Percentiles rank a stretch among this genome's conserved stretches.
phyloP scores from a whole-genome alignment of 441 rosid species.

The Aleurites moluccanus region DNA sequence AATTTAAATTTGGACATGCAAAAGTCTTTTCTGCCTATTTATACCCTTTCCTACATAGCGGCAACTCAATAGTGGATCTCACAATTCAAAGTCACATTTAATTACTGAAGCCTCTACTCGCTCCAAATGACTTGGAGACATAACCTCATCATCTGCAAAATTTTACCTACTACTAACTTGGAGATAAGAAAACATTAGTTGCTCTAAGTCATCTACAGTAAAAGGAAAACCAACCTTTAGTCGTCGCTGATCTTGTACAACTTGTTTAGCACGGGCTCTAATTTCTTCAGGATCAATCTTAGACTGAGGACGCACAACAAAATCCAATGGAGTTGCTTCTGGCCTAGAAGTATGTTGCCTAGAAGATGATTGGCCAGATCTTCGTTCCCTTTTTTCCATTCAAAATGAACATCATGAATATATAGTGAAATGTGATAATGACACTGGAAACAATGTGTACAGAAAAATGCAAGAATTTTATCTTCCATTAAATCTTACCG shows the following conservation, averaged over 20 bases:
- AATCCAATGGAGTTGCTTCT: slow-evolving; percentile 96
- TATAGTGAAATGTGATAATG: background rate
- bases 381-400: slow-evolving; percentile 51
- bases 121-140: background rate
- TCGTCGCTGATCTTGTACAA: slow-evolving; percentile 86
- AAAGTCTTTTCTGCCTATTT: too few relatives aligned
- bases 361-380: slow-evolving; percentile 70
- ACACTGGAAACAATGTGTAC: background rate
- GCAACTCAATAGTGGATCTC: background rate
- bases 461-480: background rate
- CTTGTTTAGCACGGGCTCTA: slow-evolving; percentile 84
- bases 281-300: slow-evolving; percentile 87
- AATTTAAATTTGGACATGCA: background rate
- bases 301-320: slow-evolving; percentile 89
- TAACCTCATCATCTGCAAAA: background rate
- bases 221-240: slow-evolving; percentile 55
- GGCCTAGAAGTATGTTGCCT: slow-evolving; percentile 78
- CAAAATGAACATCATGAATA: slow-evolving; percentile 15
- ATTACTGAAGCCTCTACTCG: background rate
- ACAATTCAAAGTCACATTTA: background rate
- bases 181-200: background rate
- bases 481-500: slow-evolving; percentile 45
- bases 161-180: background rate
- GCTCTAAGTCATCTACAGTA: background rate
- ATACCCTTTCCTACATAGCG: background rate